Base-by-base conservation (phyloP, 2,329 filamentous ascomycete species). In the Aspergillus awamori region DNA sequence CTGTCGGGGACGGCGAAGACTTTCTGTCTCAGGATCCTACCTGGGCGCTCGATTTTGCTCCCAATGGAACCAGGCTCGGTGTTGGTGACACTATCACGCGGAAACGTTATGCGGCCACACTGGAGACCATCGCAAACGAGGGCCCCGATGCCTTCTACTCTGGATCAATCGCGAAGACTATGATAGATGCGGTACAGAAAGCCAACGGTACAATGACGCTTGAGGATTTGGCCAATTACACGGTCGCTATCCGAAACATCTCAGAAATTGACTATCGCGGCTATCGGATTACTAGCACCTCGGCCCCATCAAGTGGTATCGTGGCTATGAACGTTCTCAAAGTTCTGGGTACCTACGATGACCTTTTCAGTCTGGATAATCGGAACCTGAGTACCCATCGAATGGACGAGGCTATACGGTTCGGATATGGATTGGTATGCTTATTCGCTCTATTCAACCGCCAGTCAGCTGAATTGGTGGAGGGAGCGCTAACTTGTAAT, bases 41-140 rank as follows among this genome's bases (percentile, higher is more conserved):
- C 3, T 98, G 92, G 89, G 92, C 93, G 0, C 75, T 90, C 52
- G 94, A 97, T 72, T 97, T 97, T 78, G 93, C 92, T 2, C 92
- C 92, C 0, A 87, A 93, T 62, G 94, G 93, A 3, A 89, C 84
- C 0, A 80, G 91, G 2, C 69, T 97, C 0, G 80, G 84, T 17
- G 77, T 93, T 2, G 92, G 91, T 17, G 91, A 96, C 53, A 89
- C 77, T 0, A 92, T 98, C 70, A 93, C 89, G 0, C 83, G 93
- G 48, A 90, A 88, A 70, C 85, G 93, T 60, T 96, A 93, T 72
- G 93, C 91, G 67, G 73, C 91, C 62, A 92, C 93, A 0, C 83
- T 98, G 0, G 87, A 94, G 71, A 85, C 82, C 1, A 92, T 98
- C 65, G 92, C 91, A 1, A 78, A 87, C 4, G 68, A 88, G 36